Base-by-base conservation (phyloP, 768 basidiomycete species). In the Chalciporus piperatus region DNA sequence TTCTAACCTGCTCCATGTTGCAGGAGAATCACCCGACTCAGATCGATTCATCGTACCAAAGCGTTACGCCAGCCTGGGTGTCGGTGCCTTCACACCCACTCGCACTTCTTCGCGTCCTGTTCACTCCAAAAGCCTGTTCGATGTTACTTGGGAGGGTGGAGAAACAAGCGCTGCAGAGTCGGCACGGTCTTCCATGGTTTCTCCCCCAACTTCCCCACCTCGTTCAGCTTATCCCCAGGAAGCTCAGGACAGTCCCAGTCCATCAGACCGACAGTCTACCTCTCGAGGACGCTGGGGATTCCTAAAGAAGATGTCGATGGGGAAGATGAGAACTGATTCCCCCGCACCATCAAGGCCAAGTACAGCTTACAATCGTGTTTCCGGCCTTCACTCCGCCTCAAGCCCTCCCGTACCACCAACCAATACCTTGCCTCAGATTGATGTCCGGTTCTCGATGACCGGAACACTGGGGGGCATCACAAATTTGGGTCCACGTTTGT, bases 301-400 rank as follows among this genome's bases (percentile, higher is more conserved):
- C 74, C 74, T 98, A 52, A 92, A 94, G 74, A 98, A 98, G 74
- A 97, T 98, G 93, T 96, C 93, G 6, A 96, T 95, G 92, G 87
- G 92, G 13, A 92, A 89, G 69, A 87, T 96, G 74, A 83, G 83
- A 60, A 57, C 72, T n/a, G 89, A 91, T 42, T 69, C 78, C 14
- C 77, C 83, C 25, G 62, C 54, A 3, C 25, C 52, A 41, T 61
- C 76, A 6, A 71, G 77, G 25, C 66, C 72, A 10, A 72, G 69
- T 37, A 71, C 70, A 59, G 68, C 58, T 58, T 67, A 57, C 41
- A 48, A 47, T 44, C 66, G 60, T 32, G 4, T 41, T 39, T 38
- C 41, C 20, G 62, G 59, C 23, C 48, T 45, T 6, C 65, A 61
- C 35, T 51, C 55, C 40, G 52, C 67, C 13, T 56, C 61, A 20